Base-by-base conservation (phyloP, 495 filamentous ascomycete genomes). In the Penicillium manginii region DNA sequence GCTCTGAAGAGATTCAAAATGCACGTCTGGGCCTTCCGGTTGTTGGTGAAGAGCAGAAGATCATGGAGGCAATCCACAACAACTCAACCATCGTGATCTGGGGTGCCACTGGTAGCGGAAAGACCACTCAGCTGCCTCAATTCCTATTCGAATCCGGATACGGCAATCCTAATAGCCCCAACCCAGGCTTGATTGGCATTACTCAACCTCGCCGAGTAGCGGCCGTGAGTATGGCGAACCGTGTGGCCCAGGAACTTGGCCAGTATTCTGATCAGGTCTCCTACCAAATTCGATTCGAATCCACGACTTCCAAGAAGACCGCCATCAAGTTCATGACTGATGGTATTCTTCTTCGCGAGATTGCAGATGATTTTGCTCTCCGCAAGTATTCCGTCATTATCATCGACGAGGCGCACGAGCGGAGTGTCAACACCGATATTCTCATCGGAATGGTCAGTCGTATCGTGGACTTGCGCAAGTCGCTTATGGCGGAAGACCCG, bases 241-340 rank as follows among this genome's bases (percentile, higher is more conserved):
- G 94, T 63, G 93, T 98, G 26, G 84, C 83, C 8, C 85, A 91
- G 61, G 94, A 98, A 71, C 68, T 98, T 47, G 92, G 91, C 2
- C 80, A 88, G 18, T 72, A 72, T 23, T 77, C 76, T 26, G 83
- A 87, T 6, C 82, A 87, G 42, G 91, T 98, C 17, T 89, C 91
- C 6, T 96, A 98, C 70, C 93, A 97, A 66, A 97, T 99, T 63
- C 88, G 96, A 29, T 98, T 97, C 63, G 96, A 99, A 60, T 89
- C 87, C 32, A 92, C 86, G 2, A 87, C 88, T 2, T 84, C 84
- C n/a, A 82, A 84, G 40, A 88, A 93, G 57, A 99, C 96, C 0
- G 88, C 92, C 2, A 87, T 98, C 69, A 99, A 99, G 72, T 99
- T 98, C 74, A 97, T 99, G 92, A 99, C 96, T 0, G 96, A 99